A percentile compares a stretch with the other conserved stretches of the same genome.
phyloP scores from a whole-genome alignment of 495 filamentous ascomycete species.

The Podospora australis region DNA sequence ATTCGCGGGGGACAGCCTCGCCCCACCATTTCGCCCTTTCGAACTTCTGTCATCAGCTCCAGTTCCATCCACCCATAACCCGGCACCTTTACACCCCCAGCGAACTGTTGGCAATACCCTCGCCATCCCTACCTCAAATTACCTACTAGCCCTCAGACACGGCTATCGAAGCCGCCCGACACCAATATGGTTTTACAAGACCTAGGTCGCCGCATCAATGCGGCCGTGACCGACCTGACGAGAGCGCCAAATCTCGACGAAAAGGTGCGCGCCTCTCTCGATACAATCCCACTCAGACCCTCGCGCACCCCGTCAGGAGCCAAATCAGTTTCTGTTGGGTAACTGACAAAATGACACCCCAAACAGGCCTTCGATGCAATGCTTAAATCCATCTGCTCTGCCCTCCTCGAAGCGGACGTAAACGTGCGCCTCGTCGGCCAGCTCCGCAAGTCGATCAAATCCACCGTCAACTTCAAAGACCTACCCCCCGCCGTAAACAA shows the following conservation, averaged over 20 bases:
- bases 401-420: slow-evolving; percentile 90
- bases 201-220: slow-evolving; percentile 95
- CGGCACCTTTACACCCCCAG: too few relatives aligned
- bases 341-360: slow-evolving; percentile 6
- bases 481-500: slow-evolving; percentile 86
- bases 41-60: too few relatives aligned
- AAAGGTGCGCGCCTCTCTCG: slow-evolving; percentile 54
- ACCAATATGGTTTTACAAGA: slow-evolving; percentile 99
- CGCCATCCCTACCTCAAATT: too few relatives aligned
- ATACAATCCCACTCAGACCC: too few relatives aligned
- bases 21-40: too few relatives aligned
- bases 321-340: too few relatives aligned
- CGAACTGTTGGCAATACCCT: too few relatives aligned
- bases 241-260: slow-evolving; percentile 88
- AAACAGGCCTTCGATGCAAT: slow-evolving; percentile 88
- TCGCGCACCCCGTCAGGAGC: too few relatives aligned
- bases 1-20: too few relatives aligned
- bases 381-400: slow-evolving; percentile 94
- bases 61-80: too few relatives aligned
- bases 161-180: too few relatives aligned
- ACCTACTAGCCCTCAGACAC: too few relatives aligned
- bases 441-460: slow-evolving; percentile 88
- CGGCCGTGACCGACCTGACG: slow-evolving; percentile 89
- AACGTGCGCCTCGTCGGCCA: slow-evolving; percentile 90
- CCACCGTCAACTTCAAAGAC: slow-evolving; percentile 87